Conservation (phyloP, 1,284 basidiomycete species). For the Abortiporus biennis region DNA sequence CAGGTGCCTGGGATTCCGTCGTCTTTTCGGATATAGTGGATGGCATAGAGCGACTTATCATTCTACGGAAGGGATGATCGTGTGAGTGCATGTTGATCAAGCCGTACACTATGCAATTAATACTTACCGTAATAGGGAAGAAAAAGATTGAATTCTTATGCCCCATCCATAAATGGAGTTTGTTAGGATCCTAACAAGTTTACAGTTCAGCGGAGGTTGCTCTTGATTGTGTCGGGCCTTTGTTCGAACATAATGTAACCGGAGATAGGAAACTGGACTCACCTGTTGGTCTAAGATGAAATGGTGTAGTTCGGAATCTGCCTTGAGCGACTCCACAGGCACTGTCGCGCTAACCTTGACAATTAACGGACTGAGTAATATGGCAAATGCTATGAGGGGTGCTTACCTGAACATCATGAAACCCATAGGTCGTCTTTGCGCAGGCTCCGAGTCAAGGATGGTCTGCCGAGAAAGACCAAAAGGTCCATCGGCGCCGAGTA, state of each 20-base stretch:
- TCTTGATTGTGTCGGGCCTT: too few relatives aligned
- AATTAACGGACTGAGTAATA: background rate
- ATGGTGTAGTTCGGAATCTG: constrained; percentile 19
- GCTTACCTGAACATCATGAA: constrained; percentile 41
- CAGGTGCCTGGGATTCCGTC: background rate
- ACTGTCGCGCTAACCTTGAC: constrained; percentile 34
- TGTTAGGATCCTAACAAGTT: constrained; percentile 2
- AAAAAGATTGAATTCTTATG: background rate
- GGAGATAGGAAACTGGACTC: background rate
- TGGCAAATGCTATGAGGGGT: constrained; percentile 4
- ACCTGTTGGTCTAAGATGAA: constrained; percentile 1
- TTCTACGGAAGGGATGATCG: background rate
- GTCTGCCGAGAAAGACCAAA: constrained; percentile 28
- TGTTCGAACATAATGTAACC: background rate
- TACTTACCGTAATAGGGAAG: constrained; percentile 8
- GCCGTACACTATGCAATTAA: background rate
- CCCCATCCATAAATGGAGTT: background rate
- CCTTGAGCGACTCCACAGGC: constrained; percentile 31
- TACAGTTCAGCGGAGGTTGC: too few relatives aligned
- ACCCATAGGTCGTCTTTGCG: constrained; percentile 14
- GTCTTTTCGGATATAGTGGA: background rate
- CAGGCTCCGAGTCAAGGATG: constrained; percentile 19
- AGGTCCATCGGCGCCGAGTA: constrained; percentile 61
- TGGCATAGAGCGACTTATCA: background rate
- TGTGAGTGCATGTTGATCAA: background rate